Conservation (phyloP, 2,329 filamentous ascomycete genomes). For the Dichotomopilus funicola region DNA sequence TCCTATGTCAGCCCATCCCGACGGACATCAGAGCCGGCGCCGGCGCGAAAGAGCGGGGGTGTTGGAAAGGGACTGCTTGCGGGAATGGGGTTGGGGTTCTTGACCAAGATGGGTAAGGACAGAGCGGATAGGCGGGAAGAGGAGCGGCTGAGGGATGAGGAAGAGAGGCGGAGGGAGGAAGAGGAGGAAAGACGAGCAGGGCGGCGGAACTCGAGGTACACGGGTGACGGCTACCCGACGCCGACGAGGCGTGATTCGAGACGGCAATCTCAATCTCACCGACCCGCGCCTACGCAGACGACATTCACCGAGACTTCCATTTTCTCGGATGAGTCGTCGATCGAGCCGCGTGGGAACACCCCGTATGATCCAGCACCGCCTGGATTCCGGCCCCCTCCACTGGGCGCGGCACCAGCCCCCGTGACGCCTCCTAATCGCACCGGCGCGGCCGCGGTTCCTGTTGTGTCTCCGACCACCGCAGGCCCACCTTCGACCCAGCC, state of each 20-base stretch:
- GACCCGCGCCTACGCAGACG: slow-evolving; percentile 18
- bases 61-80: slow-evolving; percentile 53
- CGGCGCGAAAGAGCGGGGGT: slow-evolving; percentile 30
- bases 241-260: slow-evolving; percentile 38
- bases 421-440: slow-evolving; percentile 2
- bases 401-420: not conserved
- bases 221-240: slow-evolving; percentile 58
- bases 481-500: slow-evolving; percentile 31
- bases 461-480: slow-evolving; percentile 7
- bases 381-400: slow-evolving; percentile 19
- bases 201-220: slow-evolving; percentile 57
- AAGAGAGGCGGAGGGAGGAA: slow-evolving; percentile 41
- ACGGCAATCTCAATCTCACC: slow-evolving; percentile 25
- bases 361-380: slow-evolving; percentile 27
- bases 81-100: slow-evolving; percentile 60
- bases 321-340: slow-evolving; percentile 31
- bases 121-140: slow-evolving; percentile 49
- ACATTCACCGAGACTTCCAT: slow-evolving; percentile 23
- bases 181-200: slow-evolving; percentile 50
- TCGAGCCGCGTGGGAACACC: slow-evolving; percentile 32
- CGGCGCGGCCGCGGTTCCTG: slow-evolving; percentile 1
- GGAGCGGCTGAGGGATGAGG: slow-evolving; percentile 32
- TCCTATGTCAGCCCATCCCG: slow-evolving; percentile 59
- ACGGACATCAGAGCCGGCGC: slow-evolving; percentile 38
- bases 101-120: slow-evolving; percentile 59